Base-by-base conservation (phyloP, 139 green algal genomes). In the Tetradesmus obliquus region DNA sequence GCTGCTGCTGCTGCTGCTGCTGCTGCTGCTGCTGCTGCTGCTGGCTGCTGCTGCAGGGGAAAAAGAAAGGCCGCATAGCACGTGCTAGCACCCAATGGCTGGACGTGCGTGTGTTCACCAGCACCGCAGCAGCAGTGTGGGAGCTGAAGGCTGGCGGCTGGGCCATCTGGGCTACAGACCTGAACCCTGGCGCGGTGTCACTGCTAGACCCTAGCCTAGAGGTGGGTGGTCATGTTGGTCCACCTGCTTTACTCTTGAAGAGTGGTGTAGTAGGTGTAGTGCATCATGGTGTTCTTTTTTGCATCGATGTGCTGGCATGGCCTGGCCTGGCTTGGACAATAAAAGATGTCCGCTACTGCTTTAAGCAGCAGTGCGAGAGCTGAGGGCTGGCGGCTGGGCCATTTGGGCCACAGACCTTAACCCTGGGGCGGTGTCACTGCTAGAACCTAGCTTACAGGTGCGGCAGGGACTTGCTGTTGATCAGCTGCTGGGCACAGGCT, bases 401-500 rank as follows among this genome's bases (percentile, higher is more conserved):
- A 94, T 95, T 12, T 95, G 94, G 94, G 92, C 94, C 24, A 95
- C 94, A 15, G 94, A 95, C 84, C 84, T 95, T 58, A 90, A 88
- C 51, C 88, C 86, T 79, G 92, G 80, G 17, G 82, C 91, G 8
- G 79, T 93, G 22, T 79, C 79, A 55, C 86, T 92, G 32, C 20
- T 55, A 74, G 22, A 71, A 17, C 60, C 66, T 45, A 82, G 69
- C 19, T n/a, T 79, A 9, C 10, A 57, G 69, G 66, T 74, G 69
- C 32, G 32, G 32, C 32, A 45, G 32, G 32, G 32, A 45, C 32
- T 45, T 45, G 32, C 32, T 45, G 32, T 45, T 45, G 32, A 45
- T 45, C 32, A 45, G n/a, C n/a, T n/a, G n/a, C n/a, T 45, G 32
- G 32, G 32, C 32, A 45, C 32, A 45, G 32, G 32, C 0, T 45